These are phyloP conservation scores for Acacia concinna DNA, from an alignment of 331 rosid genomes.

Conservation along the genomic window DNA sequence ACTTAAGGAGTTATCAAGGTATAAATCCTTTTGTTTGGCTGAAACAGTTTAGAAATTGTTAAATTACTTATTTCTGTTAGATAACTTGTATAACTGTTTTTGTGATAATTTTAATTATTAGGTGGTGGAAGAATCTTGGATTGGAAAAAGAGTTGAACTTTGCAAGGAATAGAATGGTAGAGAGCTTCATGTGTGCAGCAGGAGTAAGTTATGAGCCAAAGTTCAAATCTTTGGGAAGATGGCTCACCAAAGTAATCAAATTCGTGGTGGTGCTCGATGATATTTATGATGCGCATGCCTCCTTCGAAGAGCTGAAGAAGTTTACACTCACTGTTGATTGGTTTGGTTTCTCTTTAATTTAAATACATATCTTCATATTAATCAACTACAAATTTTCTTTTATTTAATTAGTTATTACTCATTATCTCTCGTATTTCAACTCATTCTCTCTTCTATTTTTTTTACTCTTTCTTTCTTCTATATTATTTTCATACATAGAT, in stretches of 20 bases:
- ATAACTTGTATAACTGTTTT: neutral
- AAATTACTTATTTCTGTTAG: neutral
- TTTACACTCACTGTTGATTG: slow-evolving; percentile 56
- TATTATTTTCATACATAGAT: too few species aligned
- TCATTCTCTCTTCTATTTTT: too few species aligned
- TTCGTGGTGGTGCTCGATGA: slow-evolving; percentile 57
- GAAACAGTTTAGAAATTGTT: neutral
- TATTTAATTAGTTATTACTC: too few species aligned
- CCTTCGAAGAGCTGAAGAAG: slow-evolving; percentile 49
- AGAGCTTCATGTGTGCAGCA: slow-evolving; percentile 57
- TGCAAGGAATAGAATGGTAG: slow-evolving; percentile 67
- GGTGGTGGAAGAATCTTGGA: slow-evolving; percentile 76
- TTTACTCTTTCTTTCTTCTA: too few species aligned
- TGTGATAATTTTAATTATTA: slow-evolving; percentile 30
- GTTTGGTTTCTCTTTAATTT: slow-evolving; percentile 29
- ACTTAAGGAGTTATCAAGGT: slow-evolving; percentile 53
- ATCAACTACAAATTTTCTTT: too few species aligned
- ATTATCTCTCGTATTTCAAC: too few species aligned
- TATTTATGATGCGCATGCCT: slow-evolving; percentile 65
- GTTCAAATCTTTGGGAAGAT: slow-evolving; percentile 45
- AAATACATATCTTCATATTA: too few species aligned
- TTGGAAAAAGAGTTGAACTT: slow-evolving; percentile 42
- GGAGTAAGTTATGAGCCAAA: slow-evolving; percentile 50
- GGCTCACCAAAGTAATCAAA: slow-evolving; percentile 58
- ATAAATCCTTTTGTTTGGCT: neutral